phyloP scores from a whole-genome alignment of 1,284 basidiomycete species.

The Mycena sp. region DNA sequence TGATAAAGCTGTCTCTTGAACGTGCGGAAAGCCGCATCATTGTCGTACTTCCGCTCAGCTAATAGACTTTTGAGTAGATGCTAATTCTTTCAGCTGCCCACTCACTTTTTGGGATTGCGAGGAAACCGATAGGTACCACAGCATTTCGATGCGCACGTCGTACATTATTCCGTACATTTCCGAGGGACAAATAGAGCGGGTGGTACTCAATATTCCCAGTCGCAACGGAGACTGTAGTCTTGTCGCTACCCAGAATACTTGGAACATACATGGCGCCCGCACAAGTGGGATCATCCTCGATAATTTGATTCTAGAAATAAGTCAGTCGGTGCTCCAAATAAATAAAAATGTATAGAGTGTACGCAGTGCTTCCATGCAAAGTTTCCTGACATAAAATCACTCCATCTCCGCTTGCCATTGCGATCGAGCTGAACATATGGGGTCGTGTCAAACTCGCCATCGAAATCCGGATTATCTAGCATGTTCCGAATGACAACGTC shows the following conservation, averaged over 20 bases:
- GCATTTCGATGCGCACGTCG: constrained; percentile 39
- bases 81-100: too few relatives aligned
- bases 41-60: constrained; percentile 17
- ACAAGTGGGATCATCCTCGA: constrained; percentile 26
- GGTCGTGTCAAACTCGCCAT: constrained; percentile 38
- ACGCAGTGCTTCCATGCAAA: too few relatives aligned
- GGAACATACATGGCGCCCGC: constrained; percentile 45
- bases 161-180: constrained; percentile 43
- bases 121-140: constrained; percentile 40
- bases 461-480: constrained; percentile 42
- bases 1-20: constrained; percentile 43
- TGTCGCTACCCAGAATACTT: constrained; percentile 47
- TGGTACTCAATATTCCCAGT: constrained; percentile 48
- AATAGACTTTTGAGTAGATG: neutral
- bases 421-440: constrained; percentile 35
- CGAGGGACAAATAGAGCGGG: constrained; percentile 41
- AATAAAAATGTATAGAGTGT: constrained; percentile 27
- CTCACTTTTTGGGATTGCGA: constrained; percentile 48
- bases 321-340: neutral
- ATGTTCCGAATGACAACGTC: constrained; percentile 35
- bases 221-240: constrained; percentile 48
- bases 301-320: constrained; percentile 20
- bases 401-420: constrained; percentile 29
- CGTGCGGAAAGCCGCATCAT: constrained; percentile 31
- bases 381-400: constrained; percentile 47